Evolutionary conservation across 1,139 yeast species (phyloP), one percentile per base, ranked within the genome.

Genomic region (Spathaspora sp.): DNA sequence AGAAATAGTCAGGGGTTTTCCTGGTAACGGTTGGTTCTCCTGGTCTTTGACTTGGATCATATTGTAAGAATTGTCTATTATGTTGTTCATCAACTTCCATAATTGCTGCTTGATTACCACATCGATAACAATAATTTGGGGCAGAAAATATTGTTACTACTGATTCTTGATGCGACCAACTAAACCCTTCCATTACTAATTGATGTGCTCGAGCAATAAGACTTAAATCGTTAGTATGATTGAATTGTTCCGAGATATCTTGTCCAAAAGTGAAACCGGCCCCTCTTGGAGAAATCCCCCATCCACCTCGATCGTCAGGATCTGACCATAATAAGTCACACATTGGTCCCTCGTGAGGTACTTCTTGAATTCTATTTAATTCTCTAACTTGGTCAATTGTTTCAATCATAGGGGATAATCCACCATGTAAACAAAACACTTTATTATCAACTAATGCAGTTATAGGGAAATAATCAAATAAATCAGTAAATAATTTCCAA

Each of bases 281-380:
- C 51, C 99, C 99, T 63, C 99, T 80, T 20, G 98, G 97, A 40
- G 96, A 86, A n/a, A 93, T 96, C 13, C 96, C 97, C 99, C 99
- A 93, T 16, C 96, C 89, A 53, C 89, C 97, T 39, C 91, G 96
- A 57, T 91, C 95, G 63, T 93, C 99, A 3, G 99, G 99, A 62
- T 93, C 99, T 24, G 95, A 85, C 99, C 99, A 93, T 33, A 93
- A 90, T 57, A 93, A 77, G 65, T 93, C 99, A 62, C 98, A 93
- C 67, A 93, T 91, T 3, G 97, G 97, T 52, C 99, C 99, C 68
- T 93, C 99, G 64, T 93, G 99, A 2, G 99, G 99, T 46, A 93
- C 97, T 67, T 93, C 99, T 68, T 93, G 98, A n/a, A 97, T 98
- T 60, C 99, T 78, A 46, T 96, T 88, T 49, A 93, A 75, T 15